These are phyloP conservation scores for Pulveroboletus ravenelii DNA, from an alignment of 768 basidiomycete species.

Conservation along the genomic window DNA sequence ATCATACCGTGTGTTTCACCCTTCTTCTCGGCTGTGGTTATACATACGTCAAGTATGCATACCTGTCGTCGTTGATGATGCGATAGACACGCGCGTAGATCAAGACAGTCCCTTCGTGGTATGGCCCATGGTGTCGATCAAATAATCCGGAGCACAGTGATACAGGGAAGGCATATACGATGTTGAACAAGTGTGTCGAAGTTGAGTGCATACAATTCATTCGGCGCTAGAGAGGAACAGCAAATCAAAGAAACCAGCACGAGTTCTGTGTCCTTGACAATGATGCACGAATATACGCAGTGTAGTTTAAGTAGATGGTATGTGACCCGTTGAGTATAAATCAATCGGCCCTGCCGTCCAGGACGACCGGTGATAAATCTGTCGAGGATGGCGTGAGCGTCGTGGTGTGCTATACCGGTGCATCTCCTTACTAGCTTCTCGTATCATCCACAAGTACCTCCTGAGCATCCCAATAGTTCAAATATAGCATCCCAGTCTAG, in stretches of 20 bases:
- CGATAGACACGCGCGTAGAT: not conserved
- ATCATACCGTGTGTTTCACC: no score
- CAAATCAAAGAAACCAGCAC: not conserved
- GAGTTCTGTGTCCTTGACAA: constrained; percentile 8
- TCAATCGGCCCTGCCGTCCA: not conserved
- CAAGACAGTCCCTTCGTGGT: not conserved
- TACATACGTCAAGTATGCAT: no score
- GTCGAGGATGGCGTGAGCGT: not conserved
- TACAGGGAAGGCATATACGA: not conserved
- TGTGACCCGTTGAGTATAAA: constrained; percentile 3
- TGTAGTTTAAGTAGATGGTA: constrained; percentile 3
- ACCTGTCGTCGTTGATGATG: no score
- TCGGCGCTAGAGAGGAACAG: not conserved
- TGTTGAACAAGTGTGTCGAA: not conserved
- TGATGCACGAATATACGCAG: not conserved
- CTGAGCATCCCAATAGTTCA: constrained; percentile 21
- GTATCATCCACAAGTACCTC: not conserved
- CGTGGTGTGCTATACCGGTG: not conserved
- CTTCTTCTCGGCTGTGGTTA: no score
- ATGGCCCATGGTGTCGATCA: not conserved
- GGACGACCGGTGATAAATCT: constrained; percentile 3
- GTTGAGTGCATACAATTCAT: not conserved
- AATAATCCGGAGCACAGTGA: not conserved
- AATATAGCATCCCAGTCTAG: constrained; percentile 32
- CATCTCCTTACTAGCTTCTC: constrained; percentile 12